Conservation (phyloP, 2,329 filamentous ascomycete genomes). For the Neodidymelliopsis sp. region DNA sequence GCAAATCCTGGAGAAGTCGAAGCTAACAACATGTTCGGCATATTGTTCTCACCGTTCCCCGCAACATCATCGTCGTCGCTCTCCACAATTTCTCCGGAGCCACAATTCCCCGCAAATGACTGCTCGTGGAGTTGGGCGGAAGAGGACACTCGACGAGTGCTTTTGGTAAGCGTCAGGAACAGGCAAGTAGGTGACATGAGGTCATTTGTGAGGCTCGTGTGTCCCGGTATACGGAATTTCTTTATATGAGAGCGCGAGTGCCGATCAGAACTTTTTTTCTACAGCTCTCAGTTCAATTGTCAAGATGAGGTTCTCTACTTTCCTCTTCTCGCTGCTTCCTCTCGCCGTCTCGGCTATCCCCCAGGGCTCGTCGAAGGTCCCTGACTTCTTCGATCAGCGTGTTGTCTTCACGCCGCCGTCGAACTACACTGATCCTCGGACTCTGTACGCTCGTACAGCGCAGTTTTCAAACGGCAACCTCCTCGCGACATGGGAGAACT, state of each 20-base stretch:
- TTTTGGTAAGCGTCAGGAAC: conserved; percentile 17
- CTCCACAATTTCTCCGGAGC: conserved; percentile 33
- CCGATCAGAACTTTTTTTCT: conserved; percentile 7
- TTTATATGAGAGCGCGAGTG: conserved; percentile 9
- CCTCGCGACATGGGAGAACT: conserved; percentile 64
- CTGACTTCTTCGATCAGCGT: conserved; percentile 41
- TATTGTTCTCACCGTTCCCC: conserved; percentile 26
- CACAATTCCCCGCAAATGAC: conserved; percentile 26
- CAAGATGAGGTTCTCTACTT: conserved; percentile 43
- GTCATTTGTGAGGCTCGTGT: conserved; percentile 5
- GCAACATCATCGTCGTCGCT: conserved; percentile 22
- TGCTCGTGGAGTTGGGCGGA: conserved; percentile 10
- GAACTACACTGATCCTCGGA: conserved; percentile 56
- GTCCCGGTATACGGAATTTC: neutral
- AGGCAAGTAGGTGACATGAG: conserved; percentile 12
- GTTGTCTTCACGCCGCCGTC: conserved; percentile 55
- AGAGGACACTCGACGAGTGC: conserved; percentile 1
- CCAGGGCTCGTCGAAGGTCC: conserved; percentile 25
- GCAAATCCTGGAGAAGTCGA: conserved; percentile 2
- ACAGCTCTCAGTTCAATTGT: conserved; percentile 14
- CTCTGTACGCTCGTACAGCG: conserved; percentile 61
- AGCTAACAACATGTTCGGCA: conserved; percentile 23
- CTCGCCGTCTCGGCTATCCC: conserved; percentile 33
- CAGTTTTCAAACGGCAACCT: conserved; percentile 55
- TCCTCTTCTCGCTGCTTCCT: conserved; percentile 32